These are phyloP conservation scores for Curvularia sp. DNA, from an alignment of 2,329 filamentous ascomycete species.

Conservation along the genomic window DNA sequence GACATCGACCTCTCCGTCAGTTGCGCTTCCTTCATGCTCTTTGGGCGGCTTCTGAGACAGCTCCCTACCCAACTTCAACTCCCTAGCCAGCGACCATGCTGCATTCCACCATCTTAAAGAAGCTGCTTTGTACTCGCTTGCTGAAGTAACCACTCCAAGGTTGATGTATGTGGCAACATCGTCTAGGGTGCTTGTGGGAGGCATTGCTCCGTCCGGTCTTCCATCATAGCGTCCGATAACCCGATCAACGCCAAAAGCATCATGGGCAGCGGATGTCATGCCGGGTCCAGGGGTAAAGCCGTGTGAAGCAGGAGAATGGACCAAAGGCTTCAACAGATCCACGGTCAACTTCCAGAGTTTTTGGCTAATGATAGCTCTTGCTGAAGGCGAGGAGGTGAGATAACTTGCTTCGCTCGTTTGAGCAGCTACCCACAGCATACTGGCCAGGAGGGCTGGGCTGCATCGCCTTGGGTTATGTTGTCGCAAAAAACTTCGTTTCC, in stretches of 20 bases:
- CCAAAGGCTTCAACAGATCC: conserved; percentile 82
- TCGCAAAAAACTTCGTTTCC: conserved; percentile 86
- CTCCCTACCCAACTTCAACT: conserved; percentile 87
- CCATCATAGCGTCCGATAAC: conserved; percentile 58
- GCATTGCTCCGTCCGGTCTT: conserved; percentile 55
- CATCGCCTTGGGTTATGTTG: conserved; percentile 80
- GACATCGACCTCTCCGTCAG: conserved; percentile 49
- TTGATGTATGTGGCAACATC: conserved; percentile 92
- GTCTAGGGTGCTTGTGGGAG: conserved; percentile 72
- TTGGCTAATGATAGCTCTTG: conserved; percentile 83
- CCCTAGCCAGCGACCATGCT: conserved; percentile 86
- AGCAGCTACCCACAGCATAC: conserved; percentile 94
- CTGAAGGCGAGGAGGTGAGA: conserved; percentile 80
- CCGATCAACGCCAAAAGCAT: conserved; percentile 77
- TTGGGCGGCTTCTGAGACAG: conserved; percentile 65
- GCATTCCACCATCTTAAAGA: conserved; percentile 94
- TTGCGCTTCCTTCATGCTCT: conserved; percentile 40
- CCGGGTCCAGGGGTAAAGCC: conserved; percentile 59
- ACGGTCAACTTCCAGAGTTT: conserved; percentile 86
- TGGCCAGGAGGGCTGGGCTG: conserved; percentile 83
- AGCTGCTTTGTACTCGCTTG: conserved; percentile 82
- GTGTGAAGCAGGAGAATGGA: conserved; percentile 72
- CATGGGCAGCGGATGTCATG: conserved; percentile 77
- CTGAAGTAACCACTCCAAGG: conserved; percentile 86
- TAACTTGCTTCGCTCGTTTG: conserved; percentile 90